Base-by-base conservation (phyloP, 768 basidiomycete species). In the Tylopilus plumbeoviolaceoides region DNA sequence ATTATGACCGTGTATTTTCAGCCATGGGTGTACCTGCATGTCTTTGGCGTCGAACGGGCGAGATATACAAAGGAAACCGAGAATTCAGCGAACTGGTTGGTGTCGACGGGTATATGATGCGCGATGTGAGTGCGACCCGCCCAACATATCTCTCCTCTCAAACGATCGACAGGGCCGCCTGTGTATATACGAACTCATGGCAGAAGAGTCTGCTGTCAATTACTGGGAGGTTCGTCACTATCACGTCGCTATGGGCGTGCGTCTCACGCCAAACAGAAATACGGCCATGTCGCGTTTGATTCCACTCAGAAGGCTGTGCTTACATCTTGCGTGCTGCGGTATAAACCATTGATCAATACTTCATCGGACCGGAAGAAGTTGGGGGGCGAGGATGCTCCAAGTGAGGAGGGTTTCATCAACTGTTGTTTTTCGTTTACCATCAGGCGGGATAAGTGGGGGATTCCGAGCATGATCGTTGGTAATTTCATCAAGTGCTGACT, bases 1-100 rank as follows among this genome's bases (percentile, higher is more conserved):
- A 97, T 65, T 98, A 98, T 58, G 95, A 98, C 67, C 87, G 94
- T 21, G 92, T 90, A 14, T 91, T 92, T 71, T 86, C 87, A 48
- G 93, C 91, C 0, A 98, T 99, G 87, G 94, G 92, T 31, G 93
- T 98, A 4, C 95, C 95, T 0, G 94, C 94, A 0, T 99, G 95
- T 59, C 78, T 98, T 7, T 98, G 95, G 95, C 78, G 95, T 25
- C 77, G 95, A 44, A 99, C 95, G 3, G 95, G 95, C 31, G 95
- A 98, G 73, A 98, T 98, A 57, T 98, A 98, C 77, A 98, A 98
- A 70, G 95, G 89, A 41, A 99, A 99, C 66, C 82, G 91, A 50
- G 94, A 95, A 71, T 98, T 99, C 67, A 86, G 92, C 7, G 91
- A 92, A 63, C 75, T 98, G 8, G 81, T 97, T 30, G 87, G 94